Base-by-base conservation (phyloP, 306 rosid species). In the Mimosa pudica region DNA sequence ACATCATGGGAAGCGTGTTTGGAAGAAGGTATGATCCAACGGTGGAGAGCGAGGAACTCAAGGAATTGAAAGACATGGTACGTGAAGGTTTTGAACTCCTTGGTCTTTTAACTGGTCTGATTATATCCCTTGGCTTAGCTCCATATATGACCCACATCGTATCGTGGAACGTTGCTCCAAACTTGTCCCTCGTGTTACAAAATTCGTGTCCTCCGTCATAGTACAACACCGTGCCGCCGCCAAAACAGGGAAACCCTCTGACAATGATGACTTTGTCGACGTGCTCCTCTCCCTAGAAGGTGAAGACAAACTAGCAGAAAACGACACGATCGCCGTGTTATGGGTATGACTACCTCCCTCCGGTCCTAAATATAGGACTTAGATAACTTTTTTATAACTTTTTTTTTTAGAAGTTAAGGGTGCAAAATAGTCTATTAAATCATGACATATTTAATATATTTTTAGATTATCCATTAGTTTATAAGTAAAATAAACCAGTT, bases 31-130 rank as follows among this genome's bases (percentile, higher is more conserved):
- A 85, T 47, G 84, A 85, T 7, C 51, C 77, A 20, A 9, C 20
- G 3, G 3, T 9, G 0, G 12, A 49, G 4, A 30, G 73, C 18
- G 55, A 68, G 4, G 86, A 86, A 73, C 65, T 83, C 0, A 57
- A 60, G 16, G 85, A 84, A 75, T 85, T 89, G 2, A 64, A 74
- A 11, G 82, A 82, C 0, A 68, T 89, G 89, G 91, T 89, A 1
- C 67, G 77, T 0, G 93, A 89, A 75, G 93, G 93, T 12, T 89
- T 87, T 17, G 91, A 89, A 74, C 89, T 89, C 0, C 8, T 89
- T 3, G 93, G 93, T 1, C 90, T 35, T 87, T 89, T 66, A 89
- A 89, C 68, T 89, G 85, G 86, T 85, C 87, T 0, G 93, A 89
- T 57, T 54, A 87, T 72, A 67, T 89, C 32, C 89, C 92, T 0